These are phyloP conservation scores for Ceriops tagal DNA, from an alignment of 345 rosid species.

Conservation along the genomic window DNA sequence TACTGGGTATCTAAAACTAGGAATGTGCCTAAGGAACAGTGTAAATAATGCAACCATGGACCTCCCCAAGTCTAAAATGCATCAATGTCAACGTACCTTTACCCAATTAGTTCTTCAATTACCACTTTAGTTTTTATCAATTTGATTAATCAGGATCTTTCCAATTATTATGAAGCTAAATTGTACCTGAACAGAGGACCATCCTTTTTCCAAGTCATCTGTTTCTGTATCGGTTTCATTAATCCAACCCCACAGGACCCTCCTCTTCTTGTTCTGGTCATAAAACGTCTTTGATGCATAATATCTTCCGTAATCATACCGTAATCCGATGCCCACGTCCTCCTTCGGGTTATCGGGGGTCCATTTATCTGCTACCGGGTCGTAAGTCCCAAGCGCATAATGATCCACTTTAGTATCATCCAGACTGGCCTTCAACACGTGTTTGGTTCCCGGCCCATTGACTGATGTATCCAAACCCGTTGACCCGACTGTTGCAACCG, in stretches of 20 bases:
- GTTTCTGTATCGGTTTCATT: slow-evolving; percentile 77
- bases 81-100: too few species aligned
- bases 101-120: too few species aligned
- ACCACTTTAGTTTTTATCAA: too few species aligned
- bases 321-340: slow-evolving; percentile 82
- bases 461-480: slow-evolving; percentile 66
- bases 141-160: background rate
- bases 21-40: too few species aligned
- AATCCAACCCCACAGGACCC: slow-evolving; percentile 93
- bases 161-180: too few species aligned
- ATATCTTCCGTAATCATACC: slow-evolving; percentile 73
- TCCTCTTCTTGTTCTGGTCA: slow-evolving; percentile 60
- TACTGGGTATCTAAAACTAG: too few species aligned
- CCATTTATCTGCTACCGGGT: slow-evolving; percentile 58
- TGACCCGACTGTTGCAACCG: slow-evolving; percentile 51
- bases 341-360: slow-evolving; percentile 66
- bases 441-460: slow-evolving; percentile 61
- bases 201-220: slow-evolving; percentile 73
- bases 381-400: slow-evolving; percentile 77
- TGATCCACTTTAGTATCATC: slow-evolving; percentile 69
- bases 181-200: slow-evolving; percentile 92
- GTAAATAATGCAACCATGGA: too few species aligned
- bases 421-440: slow-evolving; percentile 85
- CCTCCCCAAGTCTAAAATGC: too few species aligned
- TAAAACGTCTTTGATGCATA: slow-evolving; percentile 91